Evolutionary conservation across 495 filamentous ascomycete species (phyloP).

Genomic region (Aspergillus wentii): DNA sequence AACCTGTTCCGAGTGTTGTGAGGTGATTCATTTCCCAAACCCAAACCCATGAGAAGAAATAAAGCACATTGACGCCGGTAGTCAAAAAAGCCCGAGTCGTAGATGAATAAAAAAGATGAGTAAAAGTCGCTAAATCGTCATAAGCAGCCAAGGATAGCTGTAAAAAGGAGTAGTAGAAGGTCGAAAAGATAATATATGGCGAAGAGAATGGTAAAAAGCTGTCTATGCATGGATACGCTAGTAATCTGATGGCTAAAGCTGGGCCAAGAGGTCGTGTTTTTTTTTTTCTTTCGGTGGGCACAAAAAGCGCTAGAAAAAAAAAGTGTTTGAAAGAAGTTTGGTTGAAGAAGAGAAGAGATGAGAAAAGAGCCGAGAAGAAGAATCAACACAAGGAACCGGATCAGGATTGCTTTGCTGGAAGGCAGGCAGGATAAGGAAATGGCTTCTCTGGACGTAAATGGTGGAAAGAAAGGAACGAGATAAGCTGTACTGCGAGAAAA

Average conservation of each 20-base stretch:
- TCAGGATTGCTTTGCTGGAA: slow-evolving; percentile 8
- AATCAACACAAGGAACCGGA: slow-evolving; percentile 5
- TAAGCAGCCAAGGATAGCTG: slow-evolving; percentile 11
- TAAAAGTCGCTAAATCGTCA: slow-evolving; percentile 21
- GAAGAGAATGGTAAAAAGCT: slow-evolving; percentile 18
- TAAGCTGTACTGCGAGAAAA: slow-evolving; percentile 4
- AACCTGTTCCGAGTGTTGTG: slow-evolving; percentile 6
- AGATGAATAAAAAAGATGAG: slow-evolving; percentile 14
- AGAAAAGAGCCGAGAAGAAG: slow-evolving; percentile 6
- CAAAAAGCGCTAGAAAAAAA: no score
- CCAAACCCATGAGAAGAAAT: slow-evolving; percentile 6
- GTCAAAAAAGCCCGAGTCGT: slow-evolving; percentile 13
- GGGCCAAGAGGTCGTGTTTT: slow-evolving; percentile 18
- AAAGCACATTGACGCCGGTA: slow-evolving; percentile 15
- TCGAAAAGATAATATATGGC: slow-evolving; percentile 17
- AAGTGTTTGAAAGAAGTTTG: slow-evolving; percentile 7
- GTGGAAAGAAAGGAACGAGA: no score
- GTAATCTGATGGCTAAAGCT: slow-evolving; percentile 16
- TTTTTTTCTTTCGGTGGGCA: slow-evolving; percentile 8
- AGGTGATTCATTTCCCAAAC: slow-evolving; percentile 11
- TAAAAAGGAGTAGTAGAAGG: no score
- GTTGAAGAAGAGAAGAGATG: slow-evolving; percentile 3
- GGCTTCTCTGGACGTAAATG: no score
- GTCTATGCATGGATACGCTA: slow-evolving; percentile 23
- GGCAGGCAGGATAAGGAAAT: no score